Percentiles rank a stretch among this genome's conserved stretches.
Conservation (phyloP, 2,329 filamentous ascomycete genomes). For the Arthrocladium fulminans region DNA sequence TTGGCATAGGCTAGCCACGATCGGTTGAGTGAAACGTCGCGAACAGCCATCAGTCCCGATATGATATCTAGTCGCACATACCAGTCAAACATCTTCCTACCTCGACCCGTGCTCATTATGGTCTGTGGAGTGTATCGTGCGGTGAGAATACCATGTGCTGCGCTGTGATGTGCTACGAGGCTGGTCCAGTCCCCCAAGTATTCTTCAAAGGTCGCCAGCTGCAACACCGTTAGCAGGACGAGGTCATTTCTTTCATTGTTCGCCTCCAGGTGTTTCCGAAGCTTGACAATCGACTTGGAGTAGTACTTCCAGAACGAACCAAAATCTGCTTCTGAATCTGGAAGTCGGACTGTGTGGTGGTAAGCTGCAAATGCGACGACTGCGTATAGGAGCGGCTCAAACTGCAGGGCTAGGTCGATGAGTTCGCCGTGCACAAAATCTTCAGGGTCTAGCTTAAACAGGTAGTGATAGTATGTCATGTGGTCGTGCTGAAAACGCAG, state of each 20-base stretch:
- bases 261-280: slow-evolving; percentile 62
- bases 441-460: slow-evolving; percentile 59
- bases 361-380: slow-evolving; percentile 84
- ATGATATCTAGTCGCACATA: slow-evolving; percentile 83
- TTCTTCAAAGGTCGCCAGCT: slow-evolving; percentile 91
- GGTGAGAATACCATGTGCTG: slow-evolving; percentile 71
- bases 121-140: slow-evolving; percentile 69
- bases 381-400: slow-evolving; percentile 77
- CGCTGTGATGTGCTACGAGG: slow-evolving; percentile 82
- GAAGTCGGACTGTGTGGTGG: slow-evolving; percentile 63
- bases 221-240: slow-evolving; percentile 77
- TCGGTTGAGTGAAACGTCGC: slow-evolving; percentile 61
- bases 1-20: slow-evolving; percentile 68
- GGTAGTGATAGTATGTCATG: slow-evolving; percentile 75
- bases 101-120: slow-evolving; percentile 60
- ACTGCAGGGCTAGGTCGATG: slow-evolving; percentile 61
- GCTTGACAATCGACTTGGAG: slow-evolving; percentile 71
- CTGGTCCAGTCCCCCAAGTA: slow-evolving; percentile 94
- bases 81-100: slow-evolving; percentile 73
- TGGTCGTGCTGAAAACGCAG: slow-evolving; percentile 69
- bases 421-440: slow-evolving; percentile 67
- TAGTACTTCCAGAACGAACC: slow-evolving; percentile 82
- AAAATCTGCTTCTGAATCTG: slow-evolving; percentile 55
- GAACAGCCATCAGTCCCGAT: slow-evolving; percentile 71
- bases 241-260: slow-evolving; percentile 62